Evolutionary conservation across 345 rosid genomes (phyloP).

Genomic region (Lepidium sativum): DNA sequence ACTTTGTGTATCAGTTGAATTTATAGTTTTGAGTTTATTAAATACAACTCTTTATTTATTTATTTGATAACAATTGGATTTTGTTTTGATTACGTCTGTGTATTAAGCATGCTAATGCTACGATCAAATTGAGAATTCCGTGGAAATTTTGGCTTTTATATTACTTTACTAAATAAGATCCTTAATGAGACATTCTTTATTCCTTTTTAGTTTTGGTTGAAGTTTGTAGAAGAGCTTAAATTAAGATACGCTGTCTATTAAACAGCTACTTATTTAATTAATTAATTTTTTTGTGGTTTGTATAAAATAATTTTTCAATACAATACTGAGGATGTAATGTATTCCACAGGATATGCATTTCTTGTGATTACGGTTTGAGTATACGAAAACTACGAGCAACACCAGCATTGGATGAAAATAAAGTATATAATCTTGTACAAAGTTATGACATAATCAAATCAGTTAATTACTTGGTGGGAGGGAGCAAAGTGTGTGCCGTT

Average conservation of each 20-base stretch:
- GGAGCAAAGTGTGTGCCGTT: conserved; percentile 8
- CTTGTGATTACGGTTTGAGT: background rate
- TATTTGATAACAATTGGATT: background rate
- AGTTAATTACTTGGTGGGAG: background rate
- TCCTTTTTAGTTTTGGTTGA: too few species aligned
- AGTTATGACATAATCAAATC: background rate
- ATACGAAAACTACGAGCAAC: background rate
- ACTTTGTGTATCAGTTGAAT: too few species aligned
- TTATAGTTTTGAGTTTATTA: conserved; percentile 1
- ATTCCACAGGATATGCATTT: background rate
- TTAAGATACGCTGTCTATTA: too few species aligned
- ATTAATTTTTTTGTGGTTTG: too few species aligned
- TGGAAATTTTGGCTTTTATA: too few species aligned
- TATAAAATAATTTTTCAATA: background rate
- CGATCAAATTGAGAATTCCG: too few species aligned
- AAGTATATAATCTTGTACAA: background rate
- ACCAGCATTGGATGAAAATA: background rate
- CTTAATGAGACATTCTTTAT: too few species aligned
- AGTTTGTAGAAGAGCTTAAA: too few species aligned
- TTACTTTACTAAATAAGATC: too few species aligned
- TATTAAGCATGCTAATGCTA: too few species aligned
- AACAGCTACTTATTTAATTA: too few species aligned
- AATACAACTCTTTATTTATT: too few species aligned
- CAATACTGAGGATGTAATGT: background rate
- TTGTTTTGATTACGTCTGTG: background rate